These are phyloP conservation scores for Sporothrix globosa DNA, from an alignment of 2,329 filamentous ascomycete species.

Conservation along the genomic window DNA sequence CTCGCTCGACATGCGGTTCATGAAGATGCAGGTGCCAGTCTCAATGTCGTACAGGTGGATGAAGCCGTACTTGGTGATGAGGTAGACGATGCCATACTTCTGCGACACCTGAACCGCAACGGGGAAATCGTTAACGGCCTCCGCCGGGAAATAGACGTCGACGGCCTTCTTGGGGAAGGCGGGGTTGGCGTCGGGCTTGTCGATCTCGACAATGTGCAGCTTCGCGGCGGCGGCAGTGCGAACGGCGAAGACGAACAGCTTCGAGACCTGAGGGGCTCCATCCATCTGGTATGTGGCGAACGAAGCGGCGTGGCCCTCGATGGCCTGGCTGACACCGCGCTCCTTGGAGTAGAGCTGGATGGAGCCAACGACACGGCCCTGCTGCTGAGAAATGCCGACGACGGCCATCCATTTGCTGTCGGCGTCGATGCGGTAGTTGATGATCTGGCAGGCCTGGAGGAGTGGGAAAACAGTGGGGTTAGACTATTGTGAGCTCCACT, in stretches of 20 bases:
- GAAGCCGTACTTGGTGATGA: constrained; percentile 98
- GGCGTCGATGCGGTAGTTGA: constrained; percentile 96
- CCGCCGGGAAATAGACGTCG: constrained; percentile 95
- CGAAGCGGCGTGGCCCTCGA: constrained; percentile 94
- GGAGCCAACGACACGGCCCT: constrained; percentile 89
- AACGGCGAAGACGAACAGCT: constrained; percentile 95
- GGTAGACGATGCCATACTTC: constrained; percentile 94
- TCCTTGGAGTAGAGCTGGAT: constrained; percentile 98
- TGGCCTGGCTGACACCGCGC: constrained; percentile 94
- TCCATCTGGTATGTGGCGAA: constrained; percentile 90
- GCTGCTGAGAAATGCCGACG: constrained; percentile 91
- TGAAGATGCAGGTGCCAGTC: constrained; percentile 93
- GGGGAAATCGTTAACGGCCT: constrained; percentile 95
- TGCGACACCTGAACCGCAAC: constrained; percentile 96
- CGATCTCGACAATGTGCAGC: constrained; percentile 96
- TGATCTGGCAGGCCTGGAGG: constrained; percentile 83
- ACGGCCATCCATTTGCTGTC: constrained; percentile 99
- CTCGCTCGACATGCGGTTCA: constrained; percentile 99
- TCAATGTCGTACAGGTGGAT: constrained; percentile 98
- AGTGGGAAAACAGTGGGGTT: neutral
- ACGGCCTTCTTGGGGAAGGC: constrained; percentile 93
- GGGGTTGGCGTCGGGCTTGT: constrained; percentile 87
- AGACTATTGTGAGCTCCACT: neutral
- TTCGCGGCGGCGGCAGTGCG: constrained; percentile 88
- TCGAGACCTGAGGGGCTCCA: constrained; percentile 85